A percentile compares a stretch with the other conserved stretches of the same genome.
Evolutionary conservation across 1,139 yeast genomes (phyloP).

Genomic region (Debaryomyces psychrophilus): DNA sequence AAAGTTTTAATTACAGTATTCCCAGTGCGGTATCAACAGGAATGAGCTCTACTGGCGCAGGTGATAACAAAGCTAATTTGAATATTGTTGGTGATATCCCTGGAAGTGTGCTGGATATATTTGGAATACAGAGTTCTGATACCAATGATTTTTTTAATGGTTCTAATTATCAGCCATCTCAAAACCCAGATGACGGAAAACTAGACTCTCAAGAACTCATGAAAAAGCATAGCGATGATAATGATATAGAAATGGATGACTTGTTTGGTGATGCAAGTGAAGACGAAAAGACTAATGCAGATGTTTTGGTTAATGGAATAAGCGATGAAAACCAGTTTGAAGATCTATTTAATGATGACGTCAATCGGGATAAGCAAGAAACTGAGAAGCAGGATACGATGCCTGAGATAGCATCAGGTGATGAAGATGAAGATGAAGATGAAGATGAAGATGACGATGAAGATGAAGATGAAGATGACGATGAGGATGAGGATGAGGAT

Average conservation of each 20-base stretch:
- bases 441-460: constrained; percentile 10
- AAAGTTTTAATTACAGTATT: constrained; percentile 25
- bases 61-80: constrained; percentile 17
- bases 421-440: constrained; percentile 9
- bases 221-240: constrained; percentile 17
- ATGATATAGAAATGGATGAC: constrained; percentile 42
- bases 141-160: constrained; percentile 24
- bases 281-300: constrained; percentile 22
- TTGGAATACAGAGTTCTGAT: constrained; percentile 26
- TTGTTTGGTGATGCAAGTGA: constrained; percentile 47
- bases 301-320: constrained; percentile 7
- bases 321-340: constrained; percentile 13
- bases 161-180: constrained; percentile 12
- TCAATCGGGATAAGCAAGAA: not conserved
- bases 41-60: constrained; percentile 27
- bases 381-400: not conserved
- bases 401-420: not conserved
- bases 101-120: constrained; percentile 27
- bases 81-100: constrained; percentile 17
- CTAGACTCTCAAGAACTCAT: constrained; percentile 1
- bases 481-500: constrained; percentile 7
- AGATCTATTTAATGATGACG: constrained; percentile 3
- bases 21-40: constrained; percentile 35
- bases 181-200: constrained; percentile 14
- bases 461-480: constrained; percentile 13